Base-by-base conservation (phyloP, 345 rosid species). In the Murraya koenigii region DNA sequence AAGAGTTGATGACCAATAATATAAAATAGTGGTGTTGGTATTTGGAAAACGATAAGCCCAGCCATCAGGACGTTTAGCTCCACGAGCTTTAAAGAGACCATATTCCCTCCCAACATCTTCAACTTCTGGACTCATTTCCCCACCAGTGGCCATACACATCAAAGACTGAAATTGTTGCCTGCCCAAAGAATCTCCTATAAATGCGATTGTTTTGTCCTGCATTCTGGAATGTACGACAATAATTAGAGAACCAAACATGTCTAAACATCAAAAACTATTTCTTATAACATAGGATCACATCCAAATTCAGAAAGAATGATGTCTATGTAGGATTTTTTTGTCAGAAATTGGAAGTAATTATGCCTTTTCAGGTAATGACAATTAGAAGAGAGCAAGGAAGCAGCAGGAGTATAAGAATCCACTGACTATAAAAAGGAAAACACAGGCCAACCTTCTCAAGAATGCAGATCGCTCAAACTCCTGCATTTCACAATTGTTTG, bases 101-200 rank as follows among this genome's bases (percentile, higher is more conserved):
- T 87, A 91, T 69, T 86, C 87, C 83, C 82, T 77, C 56, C 92
- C 94, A 10, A 86, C 87, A 69, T 91, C 88, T 85, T 90, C 82
- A 59, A 93, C 92, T 23, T 86, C 87, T 19, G 81, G 84, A 63
- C 81, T 86, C 55, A 81, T 81, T 85, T 83, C 80, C 22, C 93
- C 96, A 23, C 92, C 96, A 19, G 86, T 86, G 80, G 87, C 89
- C 93, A 93, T 89, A 66, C 97, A 91, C 92, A 91, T 90, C 60
- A 93, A 55, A 54, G 96, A 93, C 25, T 89, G 94, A 79, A 91
- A 91, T 73, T 90, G 94, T 77, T 89, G 92, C 78, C 97, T 86
- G 30, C 94, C 96, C 58, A 93, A 80, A n/a, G 95, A 93, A 82
- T 93, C 95, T 81, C 97, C 95, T 28, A 93, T 72, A 71, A 93